These are phyloP conservation scores for Cynara cardunculus DNA, from an alignment of 129 eudicot genomes.

Conservation along the genomic window DNA sequence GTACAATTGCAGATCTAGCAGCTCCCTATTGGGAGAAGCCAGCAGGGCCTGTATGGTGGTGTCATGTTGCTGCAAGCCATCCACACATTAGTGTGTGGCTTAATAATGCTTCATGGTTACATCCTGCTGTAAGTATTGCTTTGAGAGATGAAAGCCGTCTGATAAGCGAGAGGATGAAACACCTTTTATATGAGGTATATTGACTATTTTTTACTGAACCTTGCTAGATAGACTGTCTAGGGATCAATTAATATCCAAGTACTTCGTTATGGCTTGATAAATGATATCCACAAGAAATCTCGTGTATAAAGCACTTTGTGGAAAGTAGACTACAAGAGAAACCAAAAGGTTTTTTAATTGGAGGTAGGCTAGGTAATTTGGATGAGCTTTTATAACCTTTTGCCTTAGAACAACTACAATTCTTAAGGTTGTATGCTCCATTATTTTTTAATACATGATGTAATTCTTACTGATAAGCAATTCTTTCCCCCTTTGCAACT, in stretches of 20 bases:
- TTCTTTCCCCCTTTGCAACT: no score
- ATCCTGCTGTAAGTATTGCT: constrained; percentile 95
- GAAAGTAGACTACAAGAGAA: background rate
- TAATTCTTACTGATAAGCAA: no score
- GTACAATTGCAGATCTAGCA: constrained; percentile 83
- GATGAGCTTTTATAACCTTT: background rate
- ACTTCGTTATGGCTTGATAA: background rate
- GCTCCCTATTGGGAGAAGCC: constrained; percentile 94
- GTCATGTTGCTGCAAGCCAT: constrained; percentile 79
- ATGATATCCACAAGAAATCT: background rate
- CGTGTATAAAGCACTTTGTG: background rate
- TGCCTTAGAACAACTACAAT: background rate
- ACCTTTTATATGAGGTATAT: constrained; percentile 92
- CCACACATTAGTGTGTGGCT: constrained; percentile 60
- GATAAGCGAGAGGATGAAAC: constrained; percentile 93
- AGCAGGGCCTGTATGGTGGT: constrained; percentile 98
- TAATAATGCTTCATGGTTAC: constrained; percentile 80
- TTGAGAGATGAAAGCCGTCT: constrained; percentile 90
- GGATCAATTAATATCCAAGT: background rate
- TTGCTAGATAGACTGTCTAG: background rate
- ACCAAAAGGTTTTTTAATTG: background rate
- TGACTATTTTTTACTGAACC: constrained; percentile 15
- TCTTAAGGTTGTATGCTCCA: no score
- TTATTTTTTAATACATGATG: no score
- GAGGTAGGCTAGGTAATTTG: background rate